These are phyloP conservation scores for Saturnispora sekii DNA, from an alignment of 805 yeast genomes.

Conservation along the genomic window DNA sequence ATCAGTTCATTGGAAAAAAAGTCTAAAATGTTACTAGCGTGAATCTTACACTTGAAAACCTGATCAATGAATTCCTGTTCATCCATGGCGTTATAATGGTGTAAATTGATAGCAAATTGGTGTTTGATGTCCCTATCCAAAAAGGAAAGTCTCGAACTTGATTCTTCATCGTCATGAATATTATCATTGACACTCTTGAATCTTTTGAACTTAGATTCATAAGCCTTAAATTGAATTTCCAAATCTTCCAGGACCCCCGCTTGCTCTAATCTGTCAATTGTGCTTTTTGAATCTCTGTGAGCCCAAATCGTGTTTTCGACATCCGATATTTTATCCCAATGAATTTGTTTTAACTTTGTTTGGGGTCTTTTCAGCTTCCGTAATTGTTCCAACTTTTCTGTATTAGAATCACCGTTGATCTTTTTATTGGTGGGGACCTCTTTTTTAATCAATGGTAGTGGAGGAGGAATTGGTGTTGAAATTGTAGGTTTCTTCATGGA, in stretches of 20 bases:
- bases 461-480: constrained; percentile 11
- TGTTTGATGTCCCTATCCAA: constrained; percentile 66
- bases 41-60: constrained; percentile 52
- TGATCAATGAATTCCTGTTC: constrained; percentile 46
- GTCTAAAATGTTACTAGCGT: constrained; percentile 51
- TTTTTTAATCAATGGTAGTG: background rate
- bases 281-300: constrained; percentile 29
- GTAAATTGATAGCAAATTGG: constrained; percentile 72
- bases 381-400: constrained; percentile 7
- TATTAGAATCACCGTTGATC: constrained; percentile 8
- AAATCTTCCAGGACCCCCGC: constrained; percentile 59
- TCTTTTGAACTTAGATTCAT: constrained; percentile 19
- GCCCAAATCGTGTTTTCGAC: constrained; percentile 57
- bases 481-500: background rate
- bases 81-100: constrained; percentile 42
- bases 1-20: constrained; percentile 62
- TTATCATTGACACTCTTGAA: constrained; percentile 30
- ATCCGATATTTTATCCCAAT: constrained; percentile 67
- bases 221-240: constrained; percentile 46
- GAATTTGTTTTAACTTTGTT: constrained; percentile 60
- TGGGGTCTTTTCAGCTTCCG: constrained; percentile 16
- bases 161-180: constrained; percentile 28
- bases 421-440: background rate
- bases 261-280: constrained; percentile 41
- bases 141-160: constrained; percentile 34